Evolutionary conservation across 129 eudicot species (phyloP).

Genomic region (Helianthus tuberosus): DNA sequence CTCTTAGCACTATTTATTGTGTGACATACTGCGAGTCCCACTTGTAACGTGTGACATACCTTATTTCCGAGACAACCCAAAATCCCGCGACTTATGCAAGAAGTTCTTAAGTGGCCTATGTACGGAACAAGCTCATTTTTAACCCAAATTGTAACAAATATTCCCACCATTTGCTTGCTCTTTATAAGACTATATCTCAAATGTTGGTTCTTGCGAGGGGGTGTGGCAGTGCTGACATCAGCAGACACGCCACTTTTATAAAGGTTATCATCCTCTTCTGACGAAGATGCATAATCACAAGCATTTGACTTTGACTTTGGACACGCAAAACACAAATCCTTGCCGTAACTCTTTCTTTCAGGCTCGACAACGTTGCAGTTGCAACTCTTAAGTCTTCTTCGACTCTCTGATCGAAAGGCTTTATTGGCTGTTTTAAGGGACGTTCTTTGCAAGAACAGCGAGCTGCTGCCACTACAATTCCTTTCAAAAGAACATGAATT

Average conservation of each 20-base stretch:
- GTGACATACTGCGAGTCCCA: not conserved
- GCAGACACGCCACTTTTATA: slow-evolving; percentile 17
- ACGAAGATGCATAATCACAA: slow-evolving; percentile 50
- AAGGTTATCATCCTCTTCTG: slow-evolving; percentile 57
- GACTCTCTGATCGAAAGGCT: slow-evolving; percentile 52
- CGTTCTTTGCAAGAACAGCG: slow-evolving; percentile 49
- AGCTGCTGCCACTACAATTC: slow-evolving; percentile 39
- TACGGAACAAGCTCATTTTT: slow-evolving; percentile 62
- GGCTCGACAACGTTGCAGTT: slow-evolving; percentile 45
- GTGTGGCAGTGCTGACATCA: slow-evolving; percentile 31
- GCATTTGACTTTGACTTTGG: slow-evolving; percentile 43
- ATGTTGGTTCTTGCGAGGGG: slow-evolving; percentile 35
- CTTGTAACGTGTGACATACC: slow-evolving; percentile 34
- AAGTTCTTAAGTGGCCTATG: slow-evolving; percentile 60
- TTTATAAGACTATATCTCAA: slow-evolving; percentile 55
- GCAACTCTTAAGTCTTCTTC: slow-evolving; percentile 59
- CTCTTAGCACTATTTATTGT: not conserved
- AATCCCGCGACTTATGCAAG: slow-evolving; percentile 68
- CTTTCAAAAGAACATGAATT: slow-evolving; percentile 36
- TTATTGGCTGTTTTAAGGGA: slow-evolving; percentile 64
- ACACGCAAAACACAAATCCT: slow-evolving; percentile 63
- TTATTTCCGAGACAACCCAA: slow-evolving; percentile 73
- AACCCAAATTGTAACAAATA: slow-evolving; percentile 65
- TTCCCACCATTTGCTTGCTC: slow-evolving; percentile 82
- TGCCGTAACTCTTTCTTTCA: slow-evolving; percentile 48